Evolutionary conservation across 306 rosid genomes (phyloP), one percentile per base, ranked within the genome.

Genomic region (Rosa persica): DNA sequence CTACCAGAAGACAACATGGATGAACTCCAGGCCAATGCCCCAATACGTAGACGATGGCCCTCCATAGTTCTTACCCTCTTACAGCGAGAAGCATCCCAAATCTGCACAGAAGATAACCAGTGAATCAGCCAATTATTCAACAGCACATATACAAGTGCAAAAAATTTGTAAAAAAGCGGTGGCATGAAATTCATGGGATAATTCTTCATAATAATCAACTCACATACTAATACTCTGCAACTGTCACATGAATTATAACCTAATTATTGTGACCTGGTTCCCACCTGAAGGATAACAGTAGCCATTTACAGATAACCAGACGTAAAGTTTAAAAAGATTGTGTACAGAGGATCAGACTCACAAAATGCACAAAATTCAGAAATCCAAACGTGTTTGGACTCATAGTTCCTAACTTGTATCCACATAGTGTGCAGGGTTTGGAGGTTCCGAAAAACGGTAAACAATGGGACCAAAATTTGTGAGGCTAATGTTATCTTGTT

Each of bases 21-120:
- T 17, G 95, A 91, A 82, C 92, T 88, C 98, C 99, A 95, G 30
- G 99, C 96, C 79, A 95, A 85, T 81, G 97, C 94, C 25, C 96
- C 97, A 73, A 90, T 88, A 13, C 94, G 92, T 76, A 90, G 81
- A 12, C 96, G 89, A 74, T 93, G 97, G 43, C 96, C 97, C 68
- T 88, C 97, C 97, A 93, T 90, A 9, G 87, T 86, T 89, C 97
- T 85, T 72, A 93, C 81, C 91, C 82, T 89, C 93, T 86, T 89
- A 85, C 98, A 95, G 62, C 88, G 89, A 36, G 98, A 86, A 70
- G 96, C 97, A 87, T 95, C 99, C 99, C 99, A 93, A 67, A 95
- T 90, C 99, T 95, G 80, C 70, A 78, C 6, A 72, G 52, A 82
- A 66, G 82, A 76, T 76, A 73, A 68, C 61, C 38, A 74, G 77